Evolutionary conservation across 2,329 filamentous ascomycete species (phyloP), one percentile per base, ranked within the genome.

Genomic region (Didymella lethalis): DNA sequence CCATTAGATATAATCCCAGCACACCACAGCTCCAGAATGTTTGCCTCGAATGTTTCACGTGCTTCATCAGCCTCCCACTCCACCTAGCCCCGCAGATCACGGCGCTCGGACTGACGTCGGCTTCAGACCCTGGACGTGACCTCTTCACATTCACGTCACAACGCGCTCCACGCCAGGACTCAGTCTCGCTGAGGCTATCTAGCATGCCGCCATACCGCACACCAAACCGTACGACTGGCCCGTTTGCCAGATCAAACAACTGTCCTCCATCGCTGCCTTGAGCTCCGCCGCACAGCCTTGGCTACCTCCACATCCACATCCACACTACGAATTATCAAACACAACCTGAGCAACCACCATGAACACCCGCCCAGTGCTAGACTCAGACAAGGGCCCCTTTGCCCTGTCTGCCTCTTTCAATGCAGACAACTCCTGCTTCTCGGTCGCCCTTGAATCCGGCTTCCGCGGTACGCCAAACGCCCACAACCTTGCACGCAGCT

Each of bases 351-450:
- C 16, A 32, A 10, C 32, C 26, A 67, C 46, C 52, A 99, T 98
- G 95, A 95, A 98, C 76, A 96, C 93, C 43, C 86, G 94, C 59
- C 90, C 90, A 51, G 87, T 91, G 56, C 92, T 98, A 72, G 92
- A 96, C 80, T 87, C 88, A 49, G 88, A 91, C 18, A 85, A 84
- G 43, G 87, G 88, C 53, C 89, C 90, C 4, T 85, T 88, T 61
- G 93, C 93, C 11, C 85, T 97, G 36, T 96, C 92, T 14, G 87
- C 90, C 45, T 87, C 90, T 8, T 97, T 97, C 81, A 98, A 97
- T 74, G 85, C 87, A 70, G 91, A 95, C 75, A 86, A 86, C 65
- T 93, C 87, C 68, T 93, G 90, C 72, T 98, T 98, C 77, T 86
- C 92, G 26, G 90, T 96, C 29, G 95, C 92, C 8, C 83, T 97